Evolutionary conservation across 192 early-diverging fungal genomes (phyloP).

Genomic region (Coemansia sp.): DNA sequence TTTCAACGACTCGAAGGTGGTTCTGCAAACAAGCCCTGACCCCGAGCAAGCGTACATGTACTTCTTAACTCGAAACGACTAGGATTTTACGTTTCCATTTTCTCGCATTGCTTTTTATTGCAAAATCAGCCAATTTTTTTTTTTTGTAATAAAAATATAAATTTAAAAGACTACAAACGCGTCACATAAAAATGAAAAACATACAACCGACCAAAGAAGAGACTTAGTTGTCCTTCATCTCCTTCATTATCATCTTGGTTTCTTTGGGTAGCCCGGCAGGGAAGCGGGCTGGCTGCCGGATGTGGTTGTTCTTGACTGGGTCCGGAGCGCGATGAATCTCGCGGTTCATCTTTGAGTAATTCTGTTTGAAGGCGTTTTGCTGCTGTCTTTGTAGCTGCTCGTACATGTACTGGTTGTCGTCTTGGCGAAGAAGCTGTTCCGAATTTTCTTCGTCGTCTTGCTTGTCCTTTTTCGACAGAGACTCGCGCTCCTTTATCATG

Average conservation of each 20-base stretch:
- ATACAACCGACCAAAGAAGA: neutral
- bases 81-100: neutral
- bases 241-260: constrained; percentile 28
- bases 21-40: constrained; percentile 63
- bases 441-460: constrained; percentile 24
- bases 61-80: constrained; percentile 58
- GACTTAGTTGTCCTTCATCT: neutral
- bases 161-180: neutral
- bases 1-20: constrained; percentile 97
- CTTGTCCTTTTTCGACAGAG: constrained; percentile 9
- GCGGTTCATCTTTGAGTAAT: constrained; percentile 17
- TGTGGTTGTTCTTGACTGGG: constrained; percentile 17
- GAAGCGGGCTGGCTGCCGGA: constrained; percentile 42
- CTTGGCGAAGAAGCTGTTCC: constrained; percentile 30
- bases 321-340: constrained; percentile 20
- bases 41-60: constrained; percentile 71
- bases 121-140: neutral
- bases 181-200: neutral
- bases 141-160: constrained; percentile 1
- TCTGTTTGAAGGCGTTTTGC: constrained; percentile 10
- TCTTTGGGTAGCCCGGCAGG: constrained; percentile 32
- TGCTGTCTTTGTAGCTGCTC: constrained; percentile 28
- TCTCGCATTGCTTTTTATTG: neutral
- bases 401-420: constrained; percentile 25
- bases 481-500: constrained; percentile 13